phyloP scores from a whole-genome alignment of 768 basidiomycete genomes.

The Rossbeevera mucosa region DNA sequence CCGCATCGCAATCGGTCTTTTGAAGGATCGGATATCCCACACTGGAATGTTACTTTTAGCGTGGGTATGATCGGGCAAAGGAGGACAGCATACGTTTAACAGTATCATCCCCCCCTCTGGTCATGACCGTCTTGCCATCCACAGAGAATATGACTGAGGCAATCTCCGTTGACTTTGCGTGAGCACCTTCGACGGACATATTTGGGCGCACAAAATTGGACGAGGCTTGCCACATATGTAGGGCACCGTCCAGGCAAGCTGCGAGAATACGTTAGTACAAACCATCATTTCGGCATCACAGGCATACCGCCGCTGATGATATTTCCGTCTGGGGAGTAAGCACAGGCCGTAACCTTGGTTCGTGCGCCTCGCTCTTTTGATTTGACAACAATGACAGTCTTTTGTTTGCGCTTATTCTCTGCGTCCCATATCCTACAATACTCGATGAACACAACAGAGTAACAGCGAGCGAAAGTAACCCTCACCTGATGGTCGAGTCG shows the following conservation, averaged over 20 bases:
- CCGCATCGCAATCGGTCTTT: constrained; percentile 75
- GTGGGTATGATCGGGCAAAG: not conserved
- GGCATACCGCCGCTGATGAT: constrained; percentile 80
- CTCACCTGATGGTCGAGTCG: constrained; percentile 90
- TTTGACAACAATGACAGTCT: constrained; percentile 93
- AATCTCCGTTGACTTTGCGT: constrained; percentile 79
- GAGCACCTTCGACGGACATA: constrained; percentile 81
- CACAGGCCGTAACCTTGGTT: constrained; percentile 84
- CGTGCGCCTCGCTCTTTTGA: constrained; percentile 92
- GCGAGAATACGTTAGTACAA: constrained; percentile 5
- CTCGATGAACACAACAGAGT: constrained; percentile 2
- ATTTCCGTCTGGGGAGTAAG: constrained; percentile 86
- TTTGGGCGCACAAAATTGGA: constrained; percentile 94
- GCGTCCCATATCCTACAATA: constrained; percentile 84
- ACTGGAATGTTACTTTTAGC: constrained; percentile 44
- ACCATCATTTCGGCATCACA: constrained; percentile 4
- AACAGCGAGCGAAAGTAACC: not conserved
- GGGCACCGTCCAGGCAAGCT: constrained; percentile 89
- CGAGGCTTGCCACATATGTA: constrained; percentile 89
- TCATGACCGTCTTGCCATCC: constrained; percentile 80
- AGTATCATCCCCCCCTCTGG: constrained; percentile 91
- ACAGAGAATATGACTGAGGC: constrained; percentile 86
- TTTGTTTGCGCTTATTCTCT: constrained; percentile 90
- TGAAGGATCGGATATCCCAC: constrained; percentile 92
- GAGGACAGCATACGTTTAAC: constrained; percentile 75